These are phyloP conservation scores for Acanthamoeba sp. DNA, from an alignment of 208 protist genomes.

Conservation along the genomic window DNA sequence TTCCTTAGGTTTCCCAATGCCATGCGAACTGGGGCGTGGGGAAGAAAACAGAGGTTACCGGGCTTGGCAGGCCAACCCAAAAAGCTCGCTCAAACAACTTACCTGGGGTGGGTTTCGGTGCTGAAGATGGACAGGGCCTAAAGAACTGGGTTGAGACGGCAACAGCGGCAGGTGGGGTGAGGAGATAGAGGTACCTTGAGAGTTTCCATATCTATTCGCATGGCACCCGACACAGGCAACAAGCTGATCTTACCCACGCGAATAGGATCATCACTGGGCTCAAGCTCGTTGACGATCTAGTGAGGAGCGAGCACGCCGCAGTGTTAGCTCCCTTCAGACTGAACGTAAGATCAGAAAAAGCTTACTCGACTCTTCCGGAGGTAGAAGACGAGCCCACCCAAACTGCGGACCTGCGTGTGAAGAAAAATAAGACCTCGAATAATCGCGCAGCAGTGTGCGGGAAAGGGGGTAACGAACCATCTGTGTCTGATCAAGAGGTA, in stretches of 20 bases:
- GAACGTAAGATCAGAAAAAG: not conserved
- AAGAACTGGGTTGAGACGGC: not conserved
- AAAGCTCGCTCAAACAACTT: not conserved
- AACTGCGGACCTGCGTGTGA: not conserved
- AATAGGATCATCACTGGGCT: not conserved
- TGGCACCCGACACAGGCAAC: not conserved
- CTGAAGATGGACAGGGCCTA: slow-evolving; percentile 42
- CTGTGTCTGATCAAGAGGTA: slow-evolving; percentile 7
- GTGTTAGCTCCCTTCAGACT: too few species aligned
- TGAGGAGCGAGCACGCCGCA: not conserved
- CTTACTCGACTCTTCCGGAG: slow-evolving; percentile 14
- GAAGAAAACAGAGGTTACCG: not conserved
- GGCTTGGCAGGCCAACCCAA: not conserved
- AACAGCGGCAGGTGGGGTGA: too few species aligned
- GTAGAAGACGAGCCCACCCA: slow-evolving; percentile 38
- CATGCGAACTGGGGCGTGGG: not conserved
- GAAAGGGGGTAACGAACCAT: slow-evolving; percentile 1
- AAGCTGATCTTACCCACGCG: not conserved
- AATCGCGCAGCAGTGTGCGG: not conserved
- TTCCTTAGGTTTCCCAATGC: slow-evolving; percentile 64
- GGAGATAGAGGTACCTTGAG: not conserved
- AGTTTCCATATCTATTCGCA: slow-evolving; percentile 63
- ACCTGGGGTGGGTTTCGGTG: slow-evolving; percentile 57
- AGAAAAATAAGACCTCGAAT: not conserved
- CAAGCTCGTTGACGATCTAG: slow-evolving; percentile 67